Percentiles rank a stretch among this genome's conserved stretches.
Evolutionary conservation across 495 filamentous ascomycete genomes (phyloP).

Genomic region (Penicillium egyptiacum): DNA sequence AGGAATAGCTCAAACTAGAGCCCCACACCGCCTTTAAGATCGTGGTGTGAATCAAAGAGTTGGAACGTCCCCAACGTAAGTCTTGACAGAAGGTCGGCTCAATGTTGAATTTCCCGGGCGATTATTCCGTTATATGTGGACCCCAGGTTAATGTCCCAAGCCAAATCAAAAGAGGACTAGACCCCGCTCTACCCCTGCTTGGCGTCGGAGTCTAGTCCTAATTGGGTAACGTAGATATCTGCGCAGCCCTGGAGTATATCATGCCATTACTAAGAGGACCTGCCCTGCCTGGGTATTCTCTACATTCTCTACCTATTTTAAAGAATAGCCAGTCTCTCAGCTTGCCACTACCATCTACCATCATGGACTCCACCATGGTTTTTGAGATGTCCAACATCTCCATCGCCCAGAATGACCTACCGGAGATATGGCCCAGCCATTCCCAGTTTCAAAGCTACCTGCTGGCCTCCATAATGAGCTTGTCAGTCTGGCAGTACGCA

Average conservation of each 20-base stretch:
- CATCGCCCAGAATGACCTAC: constrained; percentile 8
- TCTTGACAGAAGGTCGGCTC: not conserved
- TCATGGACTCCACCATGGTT: constrained; percentile 9
- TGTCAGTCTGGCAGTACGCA: constrained; percentile 33
- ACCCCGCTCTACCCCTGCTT: constrained; percentile 17
- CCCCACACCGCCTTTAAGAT: constrained; percentile 4
- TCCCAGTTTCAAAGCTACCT: constrained; percentile 3
- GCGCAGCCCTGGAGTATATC: not conserved
- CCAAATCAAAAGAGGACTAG: constrained; percentile 24
- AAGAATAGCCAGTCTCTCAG: not conserved
- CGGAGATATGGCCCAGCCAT: constrained; percentile 5
- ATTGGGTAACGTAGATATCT: constrained; percentile 4
- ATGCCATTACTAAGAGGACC: not conserved
- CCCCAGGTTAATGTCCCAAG: not conserved
- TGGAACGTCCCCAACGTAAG: not conserved
- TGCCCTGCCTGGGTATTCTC: not conserved
- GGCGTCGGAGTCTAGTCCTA: constrained; percentile 31
- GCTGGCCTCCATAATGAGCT: constrained; percentile 5
- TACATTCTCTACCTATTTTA: too few relatives aligned
- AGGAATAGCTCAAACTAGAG: not conserved
- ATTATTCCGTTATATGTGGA: not conserved
- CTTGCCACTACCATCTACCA: not conserved
- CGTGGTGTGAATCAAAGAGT: not conserved
- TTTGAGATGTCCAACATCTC: constrained; percentile 15
- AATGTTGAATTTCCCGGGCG: not conserved